A percentile compares a stretch with the other conserved stretches of the same genome.
Conservation (phyloP, 768 basidiomycete species). For the Lactarius deliciosus region DNA sequence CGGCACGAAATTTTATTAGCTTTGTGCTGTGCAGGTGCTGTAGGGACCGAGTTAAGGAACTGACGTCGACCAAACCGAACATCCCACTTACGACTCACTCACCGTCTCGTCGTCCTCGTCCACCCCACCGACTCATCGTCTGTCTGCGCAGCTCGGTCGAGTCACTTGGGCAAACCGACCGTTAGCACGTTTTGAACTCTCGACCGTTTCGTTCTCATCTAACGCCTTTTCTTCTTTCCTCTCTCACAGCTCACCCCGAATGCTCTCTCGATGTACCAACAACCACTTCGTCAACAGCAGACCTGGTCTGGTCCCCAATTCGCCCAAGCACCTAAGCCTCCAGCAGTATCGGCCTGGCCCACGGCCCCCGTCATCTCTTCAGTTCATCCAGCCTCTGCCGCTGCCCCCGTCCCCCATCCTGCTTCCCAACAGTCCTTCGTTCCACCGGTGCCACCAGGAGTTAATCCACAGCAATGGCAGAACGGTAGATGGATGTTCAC, state of each 20-base stretch:
- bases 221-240: constrained; percentile 14
- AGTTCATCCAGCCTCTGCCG: neutral
- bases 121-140: neutral
- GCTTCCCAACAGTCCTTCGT: constrained; percentile 16
- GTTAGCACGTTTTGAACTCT: constrained; percentile 1
- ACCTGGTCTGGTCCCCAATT: constrained; percentile 23
- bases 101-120: neutral
- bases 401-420: neutral
- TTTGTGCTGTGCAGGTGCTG: neutral
- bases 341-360: constrained; percentile 24
- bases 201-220: neutral
- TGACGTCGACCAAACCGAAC: constrained; percentile 2
- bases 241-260: constrained; percentile 14
- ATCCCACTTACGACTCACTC: neutral
- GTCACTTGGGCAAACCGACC: neutral
- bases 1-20: neutral
- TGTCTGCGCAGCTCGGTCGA: neutral
- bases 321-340: constrained; percentile 16
- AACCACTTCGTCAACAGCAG: constrained; percentile 21
- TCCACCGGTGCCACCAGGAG: constrained; percentile 28
- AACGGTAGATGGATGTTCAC: constrained; percentile 30
- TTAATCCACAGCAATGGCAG: constrained; percentile 30
- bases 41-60: neutral
- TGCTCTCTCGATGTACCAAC: constrained; percentile 27
- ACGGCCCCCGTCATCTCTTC: constrained; percentile 24